Base-by-base conservation (phyloP, 352 stramenopile genomes). In the Phytophthora pluvialis region DNA sequence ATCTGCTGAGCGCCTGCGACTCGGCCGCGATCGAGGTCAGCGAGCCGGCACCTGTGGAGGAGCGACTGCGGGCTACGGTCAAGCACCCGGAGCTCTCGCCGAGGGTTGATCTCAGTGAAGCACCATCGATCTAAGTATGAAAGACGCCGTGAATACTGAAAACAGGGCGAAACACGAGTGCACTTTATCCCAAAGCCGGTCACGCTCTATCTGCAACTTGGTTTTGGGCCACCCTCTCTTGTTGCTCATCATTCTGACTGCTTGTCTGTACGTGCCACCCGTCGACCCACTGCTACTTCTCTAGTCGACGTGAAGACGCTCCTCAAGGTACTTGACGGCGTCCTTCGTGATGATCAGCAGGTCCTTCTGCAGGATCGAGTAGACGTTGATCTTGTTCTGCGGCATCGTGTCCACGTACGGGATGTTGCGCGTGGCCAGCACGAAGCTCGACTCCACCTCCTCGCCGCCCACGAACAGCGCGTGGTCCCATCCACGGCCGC, bases 311-410 rank as follows among this genome's bases (percentile, higher is more conserved):
- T 93, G 84, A 64, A 95, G 78, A 69, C 88, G 83, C 45, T 94
- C 78, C 70, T 95, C 88, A 39, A 95, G 77, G 73, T 95, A 95
- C 83, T 94, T 94, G 72, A 91, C 83, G 28, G 88, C 83, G 59
- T 94, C 87, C 54, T 86, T 86, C 29, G 88, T 94, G 69, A 94
- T 81, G 60, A 96, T 81, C 40, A 96, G 72, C 66, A 96, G 59
- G 63, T 96, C 88, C 77, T 93, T 93, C 65, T 96, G 83, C 70
- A 96, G 58, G 73, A 96, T 94, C 70, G 88, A 93, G 80, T 96
- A 96, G 38, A 94, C 86, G 70, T 94, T 96, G 74, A 96, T 87
- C 81, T 94, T 93, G 73, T 91, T 76, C 78, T 94, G 82, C 70
- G 84, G 76, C 40, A 96, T 70, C 58, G 84, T 88, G 69, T 92